Base-by-base conservation (phyloP, 2,329 filamentous ascomycete genomes). In the Leptodontidium sp. region DNA sequence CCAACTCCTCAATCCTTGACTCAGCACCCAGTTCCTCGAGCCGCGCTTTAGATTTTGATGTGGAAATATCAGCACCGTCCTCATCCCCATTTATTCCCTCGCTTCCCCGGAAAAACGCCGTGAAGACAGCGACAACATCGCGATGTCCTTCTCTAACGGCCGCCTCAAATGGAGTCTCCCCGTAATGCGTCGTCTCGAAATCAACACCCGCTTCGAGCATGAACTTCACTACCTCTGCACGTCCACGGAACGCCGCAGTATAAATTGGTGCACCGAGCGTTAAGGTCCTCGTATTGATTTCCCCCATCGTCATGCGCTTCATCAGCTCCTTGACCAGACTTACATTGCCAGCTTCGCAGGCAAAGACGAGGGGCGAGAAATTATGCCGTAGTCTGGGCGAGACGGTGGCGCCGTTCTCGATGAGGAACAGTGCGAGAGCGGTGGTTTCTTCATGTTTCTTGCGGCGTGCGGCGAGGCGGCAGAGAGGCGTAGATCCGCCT, bases 161-260 rank as follows among this genome's bases (percentile, higher is more conserved):
- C 11, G 66, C 66, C 11, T 61, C 55, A 15, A 65, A 50, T 0
- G 66, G 62, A 24, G 45, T 68, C 52, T 68, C 61, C 15, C 57
- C 66, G 21, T 40, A 17, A 38, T 49, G 40, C n/a, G 32, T 61
- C 21, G 35, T 21, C 29, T 91, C 91, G 57, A 87, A 83, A 72
- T 91, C 87, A 0, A 88, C 89, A 11, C 84, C 84, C 1, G 86
- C 88, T 72, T 89, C 86, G 63, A 87, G 84, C 68, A 91, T 81
- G 15, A 91, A 82, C 80, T 83, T 91, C 6, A 79, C 79, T 59
- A 90, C 87, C 66, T 53, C 55, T 3, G 53, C 32, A 21, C 55
- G 35, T 11, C 66, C 66, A 15, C 61, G n/a, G n/a, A 68, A 68
- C 11, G 45, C 45, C 0, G 66, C 66, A 29, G 11, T 29, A 15